Conservation (phyloP, 1,139 yeast genomes). For the Zygosaccharomyces pseudobailii region DNA sequence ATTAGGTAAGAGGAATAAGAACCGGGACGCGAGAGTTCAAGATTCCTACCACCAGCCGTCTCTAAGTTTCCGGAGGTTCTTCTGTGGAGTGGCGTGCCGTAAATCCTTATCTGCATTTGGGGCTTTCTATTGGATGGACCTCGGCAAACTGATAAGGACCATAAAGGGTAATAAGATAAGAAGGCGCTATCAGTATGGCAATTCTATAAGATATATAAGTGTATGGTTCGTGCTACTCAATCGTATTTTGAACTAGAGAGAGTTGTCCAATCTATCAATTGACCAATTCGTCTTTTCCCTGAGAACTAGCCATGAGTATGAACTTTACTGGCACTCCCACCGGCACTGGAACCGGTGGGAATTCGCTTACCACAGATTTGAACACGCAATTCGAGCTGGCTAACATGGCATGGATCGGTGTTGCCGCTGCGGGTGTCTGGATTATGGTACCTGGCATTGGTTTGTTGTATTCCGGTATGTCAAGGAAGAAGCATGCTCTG, state of each 20-base stretch:
- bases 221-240: too few species aligned
- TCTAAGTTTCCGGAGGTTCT: neutral
- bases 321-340: constrained; percentile 42
- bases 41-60: neutral
- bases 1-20: neutral
- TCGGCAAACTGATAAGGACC: neutral
- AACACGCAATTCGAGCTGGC: constrained; percentile 69
- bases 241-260: too few species aligned
- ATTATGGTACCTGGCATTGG: constrained; percentile 96
- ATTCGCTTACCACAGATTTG: constrained; percentile 66
- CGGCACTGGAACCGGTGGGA: constrained; percentile 70
- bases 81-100: neutral
- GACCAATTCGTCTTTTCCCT: too few species aligned
- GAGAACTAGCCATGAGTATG: constrained; percentile 1
- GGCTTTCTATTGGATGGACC: neutral
- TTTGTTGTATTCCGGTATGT: constrained; percentile 79
- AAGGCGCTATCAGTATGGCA: neutral
- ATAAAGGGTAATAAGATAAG: neutral
- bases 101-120: neutral
- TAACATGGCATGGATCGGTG: constrained; percentile 86
- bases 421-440: constrained; percentile 76
- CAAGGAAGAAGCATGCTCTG: constrained; percentile 88
- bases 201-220: too few species aligned
- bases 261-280: too few species aligned
- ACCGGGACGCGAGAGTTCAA: neutral